Evolutionary conservation across 208 protist genomes (phyloP).

Genomic region (Perkinsela sp.): DNA sequence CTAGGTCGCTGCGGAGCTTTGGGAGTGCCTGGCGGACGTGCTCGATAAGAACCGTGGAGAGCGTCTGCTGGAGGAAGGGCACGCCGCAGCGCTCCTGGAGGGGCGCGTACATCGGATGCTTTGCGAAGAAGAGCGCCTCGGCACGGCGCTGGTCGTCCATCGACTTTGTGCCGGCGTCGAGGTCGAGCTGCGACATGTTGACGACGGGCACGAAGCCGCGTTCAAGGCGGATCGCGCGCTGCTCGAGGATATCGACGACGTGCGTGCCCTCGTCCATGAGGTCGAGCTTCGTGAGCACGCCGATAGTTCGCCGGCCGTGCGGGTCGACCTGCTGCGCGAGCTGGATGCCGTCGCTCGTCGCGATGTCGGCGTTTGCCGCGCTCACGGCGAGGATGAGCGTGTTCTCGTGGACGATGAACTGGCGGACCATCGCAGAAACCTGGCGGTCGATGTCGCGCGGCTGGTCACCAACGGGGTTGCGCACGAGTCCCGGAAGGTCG

Average conservation of each 20-base stretch:
- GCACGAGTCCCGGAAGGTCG: slow-evolving; percentile 96
- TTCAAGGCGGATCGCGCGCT: slow-evolving; percentile 65
- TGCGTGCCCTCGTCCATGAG: slow-evolving; percentile 94
- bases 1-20: slow-evolving; percentile 63
- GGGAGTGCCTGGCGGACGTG: slow-evolving; percentile 81
- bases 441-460: slow-evolving; percentile 83
- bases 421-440: slow-evolving; percentile 84
- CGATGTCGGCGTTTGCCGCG: slow-evolving; percentile 94
- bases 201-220: slow-evolving; percentile 93
- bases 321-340: slow-evolving; percentile 86
- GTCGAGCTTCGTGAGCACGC: slow-evolving; percentile 95
- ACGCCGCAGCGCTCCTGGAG: slow-evolving; percentile 56
- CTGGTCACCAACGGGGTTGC: slow-evolving; percentile 91
- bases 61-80: slow-evolving; percentile 51
- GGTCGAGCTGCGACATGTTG: slow-evolving; percentile 89
- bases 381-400: slow-evolving; percentile 94
- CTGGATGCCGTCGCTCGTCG: slow-evolving; percentile 90
- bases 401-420: slow-evolving; percentile 81
- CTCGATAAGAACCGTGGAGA: slow-evolving; percentile 70
- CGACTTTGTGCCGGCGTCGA: slow-evolving; percentile 44
- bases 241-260: slow-evolving; percentile 75
- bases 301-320: slow-evolving; percentile 82
- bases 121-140: slow-evolving; percentile 73
- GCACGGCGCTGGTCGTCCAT: slow-evolving; percentile 50
- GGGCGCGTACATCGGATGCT: slow-evolving; percentile 60